Evolutionary conservation across 345 rosid species (phyloP).

Genomic region (Noccaea bulbosa): DNA sequence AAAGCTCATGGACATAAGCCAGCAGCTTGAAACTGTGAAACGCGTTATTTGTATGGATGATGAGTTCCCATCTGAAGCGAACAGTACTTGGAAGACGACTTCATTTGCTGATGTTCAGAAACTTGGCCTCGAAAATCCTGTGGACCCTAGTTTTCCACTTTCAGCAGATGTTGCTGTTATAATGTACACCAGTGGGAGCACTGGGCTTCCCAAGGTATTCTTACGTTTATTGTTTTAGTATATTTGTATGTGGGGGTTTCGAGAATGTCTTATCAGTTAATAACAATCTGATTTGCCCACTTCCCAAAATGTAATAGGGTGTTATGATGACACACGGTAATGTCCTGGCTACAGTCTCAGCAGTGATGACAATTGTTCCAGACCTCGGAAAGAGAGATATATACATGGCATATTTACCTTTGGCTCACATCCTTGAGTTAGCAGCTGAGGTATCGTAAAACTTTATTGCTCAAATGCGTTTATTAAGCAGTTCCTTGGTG

Average conservation of each 20-base stretch:
- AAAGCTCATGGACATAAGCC: conserved; percentile 76
- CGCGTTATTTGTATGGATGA: conserved; percentile 84
- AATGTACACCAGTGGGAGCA: conserved; percentile 99
- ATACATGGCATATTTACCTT: conserved; percentile 87
- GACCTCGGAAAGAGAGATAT: conserved; percentile 76
- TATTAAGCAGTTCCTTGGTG: conserved; percentile 13
- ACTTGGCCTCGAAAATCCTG: conserved; percentile 73
- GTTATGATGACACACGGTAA: conserved; percentile 99
- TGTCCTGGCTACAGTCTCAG: conserved; percentile 91
- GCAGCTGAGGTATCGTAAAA: conserved; percentile 75
- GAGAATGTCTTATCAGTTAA: too few relatives aligned
- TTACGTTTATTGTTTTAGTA: too few relatives aligned
- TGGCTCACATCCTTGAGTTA: conserved; percentile 97
- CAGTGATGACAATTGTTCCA: conserved; percentile 94
- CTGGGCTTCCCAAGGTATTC: conserved; percentile 88
- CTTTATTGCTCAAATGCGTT: conserved; percentile 15
- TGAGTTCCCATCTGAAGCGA: conserved; percentile 68
- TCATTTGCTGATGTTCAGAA: conserved; percentile 70
- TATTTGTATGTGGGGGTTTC: too few relatives aligned
- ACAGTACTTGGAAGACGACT: conserved; percentile 59
- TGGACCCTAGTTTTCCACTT: conserved; percentile 71
- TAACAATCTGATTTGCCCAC: background rate
- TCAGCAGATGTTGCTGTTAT: conserved; percentile 88
- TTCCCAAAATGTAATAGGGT: conserved; percentile 61
- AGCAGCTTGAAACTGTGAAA: conserved; percentile 90